Percentiles rank a stretch among this genome's conserved stretches.
Conservation (phyloP, 192 early-diverging fungal genomes). For the Chytriomyces confervae region DNA sequence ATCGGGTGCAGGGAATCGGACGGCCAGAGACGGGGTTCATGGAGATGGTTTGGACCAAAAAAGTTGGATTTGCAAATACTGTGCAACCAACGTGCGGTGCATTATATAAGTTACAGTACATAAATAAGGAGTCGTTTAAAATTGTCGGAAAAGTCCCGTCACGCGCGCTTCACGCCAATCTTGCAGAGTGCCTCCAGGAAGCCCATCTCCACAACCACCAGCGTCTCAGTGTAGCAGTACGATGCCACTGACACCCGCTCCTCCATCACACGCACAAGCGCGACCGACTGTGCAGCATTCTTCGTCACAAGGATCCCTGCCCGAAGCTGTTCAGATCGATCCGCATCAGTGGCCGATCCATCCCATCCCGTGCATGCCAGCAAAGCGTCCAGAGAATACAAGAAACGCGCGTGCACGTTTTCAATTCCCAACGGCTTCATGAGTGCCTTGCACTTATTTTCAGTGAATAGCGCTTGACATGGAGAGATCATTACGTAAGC, state of each 20-base stretch:
- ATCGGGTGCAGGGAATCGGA: neutral
- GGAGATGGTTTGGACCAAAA: neutral
- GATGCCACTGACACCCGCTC: too few species aligned
- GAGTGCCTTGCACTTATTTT: neutral
- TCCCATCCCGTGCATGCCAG: slow-evolving; percentile 9
- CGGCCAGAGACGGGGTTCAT: neutral
- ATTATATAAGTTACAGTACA: too few species aligned
- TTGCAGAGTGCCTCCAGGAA: too few species aligned
- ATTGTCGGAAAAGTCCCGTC: too few species aligned
- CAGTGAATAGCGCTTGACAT: neutral
- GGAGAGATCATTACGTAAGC: neutral
- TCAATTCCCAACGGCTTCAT: neutral
- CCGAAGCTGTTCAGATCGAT: neutral
- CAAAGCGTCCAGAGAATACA: slow-evolving; percentile 20
- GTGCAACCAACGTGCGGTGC: too few species aligned
- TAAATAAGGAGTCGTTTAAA: too few species aligned
- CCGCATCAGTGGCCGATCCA: neutral
- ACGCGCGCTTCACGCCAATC: too few species aligned
- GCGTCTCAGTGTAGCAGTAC: too few species aligned
- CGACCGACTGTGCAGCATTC: neutral
- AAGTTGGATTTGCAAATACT: too few species aligned
- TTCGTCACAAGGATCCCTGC: neutral
- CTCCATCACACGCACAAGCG: too few species aligned
- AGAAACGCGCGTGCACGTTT: neutral
- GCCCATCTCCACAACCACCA: too few species aligned